phyloP scores from a whole-genome alignment of 129 eudicot species.

The Saussurea involucrata region DNA sequence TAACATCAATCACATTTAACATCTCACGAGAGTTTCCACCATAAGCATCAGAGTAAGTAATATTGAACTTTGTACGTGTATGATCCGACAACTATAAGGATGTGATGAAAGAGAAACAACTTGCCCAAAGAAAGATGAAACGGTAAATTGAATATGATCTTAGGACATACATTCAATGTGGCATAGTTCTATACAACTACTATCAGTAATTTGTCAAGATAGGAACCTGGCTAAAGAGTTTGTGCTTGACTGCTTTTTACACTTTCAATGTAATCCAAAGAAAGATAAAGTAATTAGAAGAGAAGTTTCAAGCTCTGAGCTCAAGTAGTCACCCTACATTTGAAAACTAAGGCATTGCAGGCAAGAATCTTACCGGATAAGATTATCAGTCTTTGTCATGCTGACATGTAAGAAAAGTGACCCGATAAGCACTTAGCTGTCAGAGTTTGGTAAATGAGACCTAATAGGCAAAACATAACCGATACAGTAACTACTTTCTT shows the following conservation, averaged over 20 bases:
- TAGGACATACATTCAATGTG: conserved; percentile 61
- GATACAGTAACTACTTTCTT: conserved; percentile 64
- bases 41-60: conserved; percentile 1
- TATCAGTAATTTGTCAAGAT: background rate
- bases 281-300: background rate
- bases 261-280: background rate
- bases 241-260: background rate
- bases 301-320: background rate
- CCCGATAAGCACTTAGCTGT: too few species aligned
- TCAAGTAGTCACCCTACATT: conserved; percentile 61
- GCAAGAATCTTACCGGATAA: too few species aligned
- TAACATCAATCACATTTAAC: background rate
- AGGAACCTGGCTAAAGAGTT: background rate
- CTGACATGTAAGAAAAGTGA: too few species aligned
- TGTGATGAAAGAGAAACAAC: conserved; percentile 65
- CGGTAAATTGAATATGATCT: conserved; percentile 52
- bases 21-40: background rate
- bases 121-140: conserved; percentile 68
- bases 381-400: too few species aligned
- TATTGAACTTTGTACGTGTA: conserved; percentile 40
- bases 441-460: too few species aligned
- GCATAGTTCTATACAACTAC: too few species aligned
- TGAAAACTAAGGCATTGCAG: conserved; percentile 53
- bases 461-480: conserved; percentile 64
- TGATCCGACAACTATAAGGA: conserved; percentile 75